Evolutionary conservation across 2,329 filamentous ascomycete genomes (phyloP), one percentile per base, ranked within the genome.

Genomic region (Alternaria brassicicola): DNA sequence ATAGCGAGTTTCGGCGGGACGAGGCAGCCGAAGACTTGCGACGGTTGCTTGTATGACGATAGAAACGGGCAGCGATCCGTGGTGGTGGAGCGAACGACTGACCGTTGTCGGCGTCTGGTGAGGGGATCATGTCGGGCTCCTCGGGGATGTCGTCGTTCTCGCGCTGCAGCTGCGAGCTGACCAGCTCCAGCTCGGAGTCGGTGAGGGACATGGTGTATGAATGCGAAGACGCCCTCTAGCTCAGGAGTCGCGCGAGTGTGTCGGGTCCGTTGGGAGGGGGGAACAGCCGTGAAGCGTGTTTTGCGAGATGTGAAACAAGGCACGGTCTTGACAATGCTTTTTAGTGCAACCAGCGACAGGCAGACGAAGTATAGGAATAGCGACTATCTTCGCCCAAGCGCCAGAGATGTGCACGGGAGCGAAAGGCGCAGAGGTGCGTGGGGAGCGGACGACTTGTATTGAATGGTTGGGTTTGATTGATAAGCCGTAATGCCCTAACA

Each of bases 1-100:
- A 92, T 28, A 93, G 85, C 56, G 90, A 93, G 78, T 92, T 93
- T 61, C 90, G 88, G 64, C 90, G 88, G 28, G 90, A 93, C 2
- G 90, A 93, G 23, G 90, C 86, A 13, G 90, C 89, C 23, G 90
- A 93, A 56, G 89, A 88, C 75, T 89, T 91, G 68, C 89, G 88
- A 66, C 89, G 87, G 62, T 83, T 85, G 65, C 87, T 86, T 4
- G 84, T 85, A 60, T 88, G 72, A 64, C 80, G 85, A 78, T 91
- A 91, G 80, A 94, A 92, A 63, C 90, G 89, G 52, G 90, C 90
- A 67, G 90, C 90, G 71, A 93, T 89, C 71, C 88, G 89, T 28
- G 90, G 88, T 52, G 91, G 91, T 43, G 90, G 90, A 51, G 87
- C 86, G 71, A 86, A 84, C 63, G 81, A 74, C 56, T 76, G 73